Conservation (phyloP, 1,284 basidiomycete species). For the Pascua guehoae region DNA sequence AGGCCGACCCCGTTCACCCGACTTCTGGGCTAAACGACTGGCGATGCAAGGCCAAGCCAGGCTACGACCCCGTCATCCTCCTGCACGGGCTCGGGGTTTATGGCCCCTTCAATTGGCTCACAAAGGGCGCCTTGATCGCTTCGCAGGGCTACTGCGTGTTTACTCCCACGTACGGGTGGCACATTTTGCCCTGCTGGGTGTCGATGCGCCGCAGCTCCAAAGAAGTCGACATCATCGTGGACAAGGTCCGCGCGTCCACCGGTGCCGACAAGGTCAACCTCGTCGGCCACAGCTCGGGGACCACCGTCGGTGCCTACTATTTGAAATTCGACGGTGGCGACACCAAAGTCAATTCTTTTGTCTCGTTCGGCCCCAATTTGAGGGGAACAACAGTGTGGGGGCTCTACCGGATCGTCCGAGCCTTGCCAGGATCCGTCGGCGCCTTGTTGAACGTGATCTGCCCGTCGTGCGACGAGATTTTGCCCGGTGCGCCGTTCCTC, state of each 20-base stretch:
- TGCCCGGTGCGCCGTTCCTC: background rate
- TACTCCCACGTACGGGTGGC: slow-evolving; percentile 7
- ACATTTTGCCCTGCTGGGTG: slow-evolving; percentile 3
- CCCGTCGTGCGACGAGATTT: slow-evolving; percentile 1
- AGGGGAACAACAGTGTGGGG: slow-evolving; percentile 4
- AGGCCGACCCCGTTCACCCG: background rate
- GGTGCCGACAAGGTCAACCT: slow-evolving; percentile 10
- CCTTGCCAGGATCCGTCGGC: background rate
- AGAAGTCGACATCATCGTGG: slow-evolving; percentile 1
- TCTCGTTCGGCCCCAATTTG: slow-evolving; percentile 2
- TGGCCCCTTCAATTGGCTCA: background rate
- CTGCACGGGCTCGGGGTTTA: slow-evolving; percentile 2
- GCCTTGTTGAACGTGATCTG: background rate
- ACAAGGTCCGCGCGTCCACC: background rate
- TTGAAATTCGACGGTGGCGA: slow-evolving; percentile 6
- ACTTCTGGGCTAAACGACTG: slow-evolving; percentile 4
- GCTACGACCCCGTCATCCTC: slow-evolving; percentile 1
- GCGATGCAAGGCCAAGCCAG: background rate
- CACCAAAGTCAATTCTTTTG: background rate
- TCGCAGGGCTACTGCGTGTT: slow-evolving; percentile 7
- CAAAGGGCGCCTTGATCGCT: background rate
- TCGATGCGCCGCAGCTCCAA: slow-evolving; percentile 1
- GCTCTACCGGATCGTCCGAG: slow-evolving; percentile 5
- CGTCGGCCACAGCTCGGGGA: slow-evolving; percentile 5
- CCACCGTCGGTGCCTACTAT: background rate